These are phyloP conservation scores for Leucogyrophana mollusca DNA, from an alignment of 768 basidiomycete genomes.

Conservation along the genomic window DNA sequence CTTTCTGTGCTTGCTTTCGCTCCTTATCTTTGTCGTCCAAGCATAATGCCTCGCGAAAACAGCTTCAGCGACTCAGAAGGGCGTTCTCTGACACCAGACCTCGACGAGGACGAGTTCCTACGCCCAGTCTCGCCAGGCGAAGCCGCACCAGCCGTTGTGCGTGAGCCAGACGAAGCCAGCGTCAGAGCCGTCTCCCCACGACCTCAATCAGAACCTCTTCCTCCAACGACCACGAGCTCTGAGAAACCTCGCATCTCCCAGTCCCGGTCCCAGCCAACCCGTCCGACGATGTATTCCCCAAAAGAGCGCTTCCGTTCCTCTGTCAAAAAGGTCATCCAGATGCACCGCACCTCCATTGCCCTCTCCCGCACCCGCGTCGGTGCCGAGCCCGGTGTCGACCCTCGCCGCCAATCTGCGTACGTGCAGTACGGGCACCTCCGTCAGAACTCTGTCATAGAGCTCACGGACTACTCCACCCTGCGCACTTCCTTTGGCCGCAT, in stretches of 20 bases:
- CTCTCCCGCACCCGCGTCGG: conserved; percentile 42
- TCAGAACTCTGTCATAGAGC: conserved; percentile 63
- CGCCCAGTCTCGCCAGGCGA: conserved; percentile 1
- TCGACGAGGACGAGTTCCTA: conserved; percentile 41
- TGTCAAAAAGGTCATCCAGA: conserved; percentile 61
- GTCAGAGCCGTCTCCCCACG: conserved; percentile 9
- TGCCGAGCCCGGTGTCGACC: conserved; percentile 72
- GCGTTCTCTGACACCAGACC: conserved; percentile 65
- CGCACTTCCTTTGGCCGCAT: conserved; percentile 52
- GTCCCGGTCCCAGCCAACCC: conserved; percentile 11
- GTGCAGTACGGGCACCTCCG: conserved; percentile 55
- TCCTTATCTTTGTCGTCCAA: background rate
- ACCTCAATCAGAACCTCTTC: background rate
- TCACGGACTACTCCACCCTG: conserved; percentile 63
- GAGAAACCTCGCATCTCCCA: conserved; percentile 16
- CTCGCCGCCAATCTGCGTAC: conserved; percentile 56
- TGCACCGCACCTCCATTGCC: conserved; percentile 51
- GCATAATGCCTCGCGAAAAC: conserved; percentile 72
- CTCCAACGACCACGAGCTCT: conserved; percentile 6
- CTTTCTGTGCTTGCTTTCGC: background rate
- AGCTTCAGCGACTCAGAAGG: conserved; percentile 67
- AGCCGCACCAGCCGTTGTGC: no score
- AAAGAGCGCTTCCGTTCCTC: conserved; percentile 51
- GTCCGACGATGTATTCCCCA: conserved; percentile 28
- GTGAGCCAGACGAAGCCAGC: conserved; percentile 14